Evolutionary conservation across 257 asterid species (phyloP).

Genomic region (Salvia miltiorrhiza): DNA sequence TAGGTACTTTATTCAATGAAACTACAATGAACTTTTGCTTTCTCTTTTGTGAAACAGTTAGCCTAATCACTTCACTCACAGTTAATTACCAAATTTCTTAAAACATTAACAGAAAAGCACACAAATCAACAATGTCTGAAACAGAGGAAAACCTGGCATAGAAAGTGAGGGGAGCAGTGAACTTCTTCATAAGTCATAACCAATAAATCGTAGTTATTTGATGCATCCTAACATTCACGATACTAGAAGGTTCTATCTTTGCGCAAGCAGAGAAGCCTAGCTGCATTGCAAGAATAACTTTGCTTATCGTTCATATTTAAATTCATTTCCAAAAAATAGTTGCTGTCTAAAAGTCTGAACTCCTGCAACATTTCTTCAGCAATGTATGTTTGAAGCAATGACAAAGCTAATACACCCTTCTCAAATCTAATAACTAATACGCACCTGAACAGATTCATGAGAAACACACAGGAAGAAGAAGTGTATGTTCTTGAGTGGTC

Average conservation of each 20-base stretch:
- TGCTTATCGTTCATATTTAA: neutral
- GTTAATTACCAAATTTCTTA: neutral
- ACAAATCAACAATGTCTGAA: neutral
- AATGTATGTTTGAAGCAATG: neutral
- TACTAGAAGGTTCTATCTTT: neutral
- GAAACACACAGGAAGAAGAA: neutral
- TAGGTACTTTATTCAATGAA: conserved; percentile 13
- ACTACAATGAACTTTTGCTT: neutral
- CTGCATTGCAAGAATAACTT: neutral
- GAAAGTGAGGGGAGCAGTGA: neutral
- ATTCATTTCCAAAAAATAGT: neutral
- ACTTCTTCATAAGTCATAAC: neutral
- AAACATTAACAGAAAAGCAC: neutral
- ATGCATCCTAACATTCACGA: neutral
- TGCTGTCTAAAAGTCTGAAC: neutral
- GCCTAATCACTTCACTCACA: neutral
- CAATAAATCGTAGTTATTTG: neutral
- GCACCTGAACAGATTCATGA: neutral
- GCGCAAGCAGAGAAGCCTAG: neutral
- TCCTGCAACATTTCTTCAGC: neutral
- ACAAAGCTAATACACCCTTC: neutral
- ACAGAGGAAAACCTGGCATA: neutral
- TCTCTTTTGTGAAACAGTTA: neutral
- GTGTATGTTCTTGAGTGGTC: neutral
- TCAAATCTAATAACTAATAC: neutral